Evolutionary conservation across 116 monocot species (phyloP), one percentile per base, ranked within the genome.

Genomic region (Dioscorea cayenensis): DNA sequence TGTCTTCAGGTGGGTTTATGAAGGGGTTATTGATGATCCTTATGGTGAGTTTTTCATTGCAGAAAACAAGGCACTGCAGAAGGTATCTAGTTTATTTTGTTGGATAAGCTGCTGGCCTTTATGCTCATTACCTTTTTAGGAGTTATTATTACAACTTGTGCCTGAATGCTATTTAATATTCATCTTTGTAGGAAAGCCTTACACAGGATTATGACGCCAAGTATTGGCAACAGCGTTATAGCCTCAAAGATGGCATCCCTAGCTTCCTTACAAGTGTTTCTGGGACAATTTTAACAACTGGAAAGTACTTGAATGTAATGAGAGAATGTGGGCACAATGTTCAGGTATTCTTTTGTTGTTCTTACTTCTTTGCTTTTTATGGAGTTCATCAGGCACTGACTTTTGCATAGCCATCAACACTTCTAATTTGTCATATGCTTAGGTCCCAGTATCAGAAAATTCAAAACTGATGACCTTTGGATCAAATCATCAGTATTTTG

Each of bases 281-380:
- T 37, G 87, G 76, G 62, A 85, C 78, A 50, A 85, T 99, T 81
- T 74, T 99, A 64, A 99, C 94, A 60, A 91, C 99, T 65, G 99
- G 94, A 75, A 99, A 99, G 62, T 99, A 99, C 72, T 74, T 99
- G 63, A 99, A 99, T 89, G 94, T 99, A 12, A 87, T 99, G 99
- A 90, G 97, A 81, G 99, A 99, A 76, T 99, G 99, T 67, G 99
- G 88, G 48, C 94, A 99, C 72, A 80, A 70, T 82, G 90, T 94
- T 67, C 99, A 99, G 94, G 99, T 99, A 70, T 66, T 36, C 60
- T 65, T 36, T 36, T 8, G 22, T 61, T 68, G 14, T 77, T 62
- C 51, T 12, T 22, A 60, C 25, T 25, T 25, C 25, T 25, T 25
- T 25, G 6, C 51, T 1, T 51, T 51, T 19, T n/a, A 19, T 16